phyloP scores from a whole-genome alignment of 2,329 filamentous ascomycete genomes.

The Epicoccum sorghinum region DNA sequence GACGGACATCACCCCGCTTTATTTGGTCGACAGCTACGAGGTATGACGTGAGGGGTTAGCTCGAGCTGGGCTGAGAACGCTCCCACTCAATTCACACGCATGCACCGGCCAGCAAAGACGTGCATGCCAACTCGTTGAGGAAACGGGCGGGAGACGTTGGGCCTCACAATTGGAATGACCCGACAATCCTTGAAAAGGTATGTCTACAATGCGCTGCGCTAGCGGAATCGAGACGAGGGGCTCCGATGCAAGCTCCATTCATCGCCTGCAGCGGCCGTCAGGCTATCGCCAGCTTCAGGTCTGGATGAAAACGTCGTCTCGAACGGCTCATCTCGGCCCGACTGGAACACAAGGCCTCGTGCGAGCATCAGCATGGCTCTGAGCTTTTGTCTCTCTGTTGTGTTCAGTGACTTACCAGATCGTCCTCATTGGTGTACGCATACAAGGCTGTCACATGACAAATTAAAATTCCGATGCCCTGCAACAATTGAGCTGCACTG shows the following conservation, averaged over 20 bases:
- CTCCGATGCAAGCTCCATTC: constrained; percentile 17
- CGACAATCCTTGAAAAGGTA: constrained; percentile 1
- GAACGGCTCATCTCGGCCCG: constrained; percentile 9
- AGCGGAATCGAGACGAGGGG: constrained; percentile 18
- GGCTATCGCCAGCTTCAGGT: constrained; percentile 13
- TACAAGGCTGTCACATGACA: neutral
- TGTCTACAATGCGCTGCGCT: constrained; percentile 12
- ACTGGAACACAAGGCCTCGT: neutral
- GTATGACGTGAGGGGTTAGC: constrained; percentile 26
- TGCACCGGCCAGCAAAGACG: constrained; percentile 13
- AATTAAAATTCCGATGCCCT: no score
- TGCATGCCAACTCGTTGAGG: constrained; percentile 18
- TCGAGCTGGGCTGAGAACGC: constrained; percentile 21
- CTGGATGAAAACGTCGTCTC: neutral
- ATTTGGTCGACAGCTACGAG: constrained; percentile 25
- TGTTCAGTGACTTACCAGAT: neutral
- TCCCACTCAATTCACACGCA: constrained; percentile 16
- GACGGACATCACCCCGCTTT: constrained; percentile 26
- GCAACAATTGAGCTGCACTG: neutral
- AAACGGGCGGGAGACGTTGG: constrained; percentile 14
- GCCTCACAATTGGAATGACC: constrained; percentile 17
- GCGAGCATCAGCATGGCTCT: neutral
- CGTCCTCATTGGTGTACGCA: neutral
- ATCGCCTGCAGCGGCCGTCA: constrained; percentile 13
- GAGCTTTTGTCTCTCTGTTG: neutral